Percentiles rank a stretch among this genome's conserved stretches.
Evolutionary conservation across 2,329 filamentous ascomycete genomes (phyloP).

Genomic region (Penicillium vulpinum): DNA sequence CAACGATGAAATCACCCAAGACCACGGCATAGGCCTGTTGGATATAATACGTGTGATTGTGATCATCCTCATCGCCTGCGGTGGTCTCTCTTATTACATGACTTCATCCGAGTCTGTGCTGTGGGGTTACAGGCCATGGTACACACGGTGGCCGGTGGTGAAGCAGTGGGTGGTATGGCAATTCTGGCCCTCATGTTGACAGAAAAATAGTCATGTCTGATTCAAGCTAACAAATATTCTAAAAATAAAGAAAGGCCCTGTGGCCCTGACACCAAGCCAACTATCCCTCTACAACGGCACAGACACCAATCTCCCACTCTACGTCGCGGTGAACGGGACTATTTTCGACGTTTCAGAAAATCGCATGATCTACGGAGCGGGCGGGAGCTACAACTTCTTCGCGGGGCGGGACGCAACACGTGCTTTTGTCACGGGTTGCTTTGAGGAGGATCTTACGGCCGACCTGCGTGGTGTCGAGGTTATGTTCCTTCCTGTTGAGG

Average conservation of each 20-base stretch:
- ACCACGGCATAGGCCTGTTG: conserved; percentile 48
- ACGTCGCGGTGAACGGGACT: conserved; percentile 75
- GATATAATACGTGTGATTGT: conserved; percentile 70
- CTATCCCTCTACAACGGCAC: conserved; percentile 75
- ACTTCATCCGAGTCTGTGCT: conserved; percentile 68
- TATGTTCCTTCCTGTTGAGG: conserved; percentile 73
- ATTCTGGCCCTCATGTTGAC: background rate
- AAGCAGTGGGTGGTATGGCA: conserved; percentile 60
- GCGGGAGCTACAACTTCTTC: conserved; percentile 84
- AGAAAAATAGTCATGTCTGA: background rate
- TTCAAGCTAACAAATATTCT: conserved; percentile 4
- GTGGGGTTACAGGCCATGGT: conserved; percentile 69
- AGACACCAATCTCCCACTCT: conserved; percentile 74
- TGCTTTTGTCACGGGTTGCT: conserved; percentile 91
- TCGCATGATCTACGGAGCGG: conserved; percentile 68
- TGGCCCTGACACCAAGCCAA: conserved; percentile 72
- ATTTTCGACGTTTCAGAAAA: conserved; percentile 65
- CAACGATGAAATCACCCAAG: conserved; percentile 21
- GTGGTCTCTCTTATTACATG: conserved; percentile 72
- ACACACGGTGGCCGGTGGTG: conserved; percentile 58
- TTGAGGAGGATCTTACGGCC: conserved; percentile 76
- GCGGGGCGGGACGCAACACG: conserved; percentile 82
- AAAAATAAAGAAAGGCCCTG: conserved; percentile 52
- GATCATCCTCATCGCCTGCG: conserved; percentile 66
- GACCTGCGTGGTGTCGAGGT: conserved; percentile 85